Conservation (phyloP, 306 rosid genomes). For the Abrus precatorius region DNA sequence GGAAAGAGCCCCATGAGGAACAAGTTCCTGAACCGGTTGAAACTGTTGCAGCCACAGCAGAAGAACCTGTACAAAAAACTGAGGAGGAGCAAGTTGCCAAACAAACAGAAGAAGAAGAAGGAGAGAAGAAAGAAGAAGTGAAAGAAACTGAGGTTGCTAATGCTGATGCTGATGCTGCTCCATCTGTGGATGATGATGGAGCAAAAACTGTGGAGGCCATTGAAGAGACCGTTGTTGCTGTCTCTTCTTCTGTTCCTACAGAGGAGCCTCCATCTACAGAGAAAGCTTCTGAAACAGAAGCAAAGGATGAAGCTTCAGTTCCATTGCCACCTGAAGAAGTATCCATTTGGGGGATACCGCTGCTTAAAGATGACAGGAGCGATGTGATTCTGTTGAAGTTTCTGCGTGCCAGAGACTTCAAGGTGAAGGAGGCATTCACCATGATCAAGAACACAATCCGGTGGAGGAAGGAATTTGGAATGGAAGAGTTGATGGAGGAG, state of each 20-base stretch:
- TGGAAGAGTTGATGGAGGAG: slow-evolving; percentile 71
- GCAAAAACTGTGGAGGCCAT: slow-evolving; percentile 89
- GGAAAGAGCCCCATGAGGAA: background rate
- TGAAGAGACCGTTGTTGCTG: slow-evolving; percentile 74
- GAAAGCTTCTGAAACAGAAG: slow-evolving; percentile 35
- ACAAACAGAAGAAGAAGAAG: background rate
- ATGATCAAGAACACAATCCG: slow-evolving; percentile 83
- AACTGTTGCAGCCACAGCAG: slow-evolving; percentile 17
- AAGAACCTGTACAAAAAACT: slow-evolving; percentile 29
- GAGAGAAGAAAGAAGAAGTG: slow-evolving; percentile 31
- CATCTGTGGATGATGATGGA: slow-evolving; percentile 70
- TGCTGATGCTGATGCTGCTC: background rate
- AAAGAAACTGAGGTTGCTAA: slow-evolving; percentile 41
- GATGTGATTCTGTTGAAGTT: slow-evolving; percentile 85
- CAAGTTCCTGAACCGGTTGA: background rate
- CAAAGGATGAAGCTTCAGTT: slow-evolving; percentile 44
- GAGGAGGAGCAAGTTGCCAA: slow-evolving; percentile 37
- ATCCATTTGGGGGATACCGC: slow-evolving; percentile 78
- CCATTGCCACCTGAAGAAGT: slow-evolving; percentile 57
- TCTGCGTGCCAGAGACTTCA: slow-evolving; percentile 87
- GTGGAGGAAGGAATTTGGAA: slow-evolving; percentile 83
- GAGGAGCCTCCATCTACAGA: slow-evolving; percentile 31
- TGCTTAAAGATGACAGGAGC: slow-evolving; percentile 77
- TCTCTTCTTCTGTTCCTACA: slow-evolving; percentile 56
- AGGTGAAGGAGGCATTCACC: slow-evolving; percentile 80